phyloP scores from a whole-genome alignment of 495 filamentous ascomycete genomes.

The Pyrenula aspistea region DNA sequence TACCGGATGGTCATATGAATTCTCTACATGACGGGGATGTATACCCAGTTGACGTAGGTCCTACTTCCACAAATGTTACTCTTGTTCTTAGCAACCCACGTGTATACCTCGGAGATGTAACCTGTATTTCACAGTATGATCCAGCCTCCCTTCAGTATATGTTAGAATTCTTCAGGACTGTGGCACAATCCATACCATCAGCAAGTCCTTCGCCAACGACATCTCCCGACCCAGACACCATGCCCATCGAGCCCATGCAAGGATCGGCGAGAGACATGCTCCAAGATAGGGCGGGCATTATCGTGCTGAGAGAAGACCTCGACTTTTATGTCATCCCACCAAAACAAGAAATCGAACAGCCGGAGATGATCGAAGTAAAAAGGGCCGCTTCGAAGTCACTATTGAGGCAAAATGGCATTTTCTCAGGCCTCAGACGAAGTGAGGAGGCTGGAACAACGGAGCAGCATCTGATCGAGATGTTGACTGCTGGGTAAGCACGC shows the following conservation, averaged over 20 bases:
- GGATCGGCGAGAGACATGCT: slow-evolving; percentile 65
- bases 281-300: slow-evolving; percentile 88
- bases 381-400: slow-evolving; percentile 79
- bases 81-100: slow-evolving; percentile 15
- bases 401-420: slow-evolving; percentile 87
- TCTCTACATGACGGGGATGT: slow-evolving; percentile 86
- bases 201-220: slow-evolving; percentile 49
- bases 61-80: slow-evolving; percentile 2
- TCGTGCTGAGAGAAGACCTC: slow-evolving; percentile 89
- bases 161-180: slow-evolving; percentile 95
- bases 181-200: slow-evolving; percentile 84
- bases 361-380: slow-evolving; percentile 95
- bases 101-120: slow-evolving; percentile 22
- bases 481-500: slow-evolving; percentile 79
- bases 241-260: slow-evolving; percentile 55
- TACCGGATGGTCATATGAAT: slow-evolving; percentile 93
- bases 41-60: slow-evolving; percentile 90
- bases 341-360: slow-evolving; percentile 64
- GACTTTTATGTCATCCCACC: slow-evolving; percentile 99
- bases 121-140: slow-evolving; percentile 65
- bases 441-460: slow-evolving; percentile 94
- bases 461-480: slow-evolving; percentile 98
- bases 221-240: slow-evolving; percentile 47
- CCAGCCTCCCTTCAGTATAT: slow-evolving; percentile 94
- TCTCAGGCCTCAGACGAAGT: slow-evolving; percentile 85